Evolutionary conservation across 2,329 filamentous ascomycete species (phyloP).

Genomic region (Fusarium succisae): DNA sequence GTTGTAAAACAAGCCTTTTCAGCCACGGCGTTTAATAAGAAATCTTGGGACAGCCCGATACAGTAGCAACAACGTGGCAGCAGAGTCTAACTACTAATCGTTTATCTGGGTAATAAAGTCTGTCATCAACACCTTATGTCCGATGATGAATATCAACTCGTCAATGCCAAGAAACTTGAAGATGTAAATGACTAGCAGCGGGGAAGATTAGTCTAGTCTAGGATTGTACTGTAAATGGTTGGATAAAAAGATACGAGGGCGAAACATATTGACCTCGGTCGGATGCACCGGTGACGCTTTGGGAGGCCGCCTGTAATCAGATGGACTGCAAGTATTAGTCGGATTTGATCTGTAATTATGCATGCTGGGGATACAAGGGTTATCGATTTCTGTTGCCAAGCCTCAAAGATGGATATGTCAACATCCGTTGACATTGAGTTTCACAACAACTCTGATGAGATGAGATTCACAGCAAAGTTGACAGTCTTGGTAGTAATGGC

Average conservation of each 20-base stretch:
- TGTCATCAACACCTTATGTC: neutral
- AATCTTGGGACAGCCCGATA: neutral
- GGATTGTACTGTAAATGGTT: conserved; percentile 3
- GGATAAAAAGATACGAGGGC: conserved; percentile 13
- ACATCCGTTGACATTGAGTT: conserved; percentile 5
- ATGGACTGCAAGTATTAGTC: neutral
- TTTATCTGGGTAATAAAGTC: neutral
- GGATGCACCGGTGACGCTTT: conserved; percentile 17
- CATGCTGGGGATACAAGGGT: neutral
- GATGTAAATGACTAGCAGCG: conserved; percentile 19
- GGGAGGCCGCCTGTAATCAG: conserved; percentile 3
- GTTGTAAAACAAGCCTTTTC: neutral
- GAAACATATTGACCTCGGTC: conserved; percentile 16
- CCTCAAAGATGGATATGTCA: neutral
- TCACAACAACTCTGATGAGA: conserved; percentile 4
- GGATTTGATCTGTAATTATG: neutral
- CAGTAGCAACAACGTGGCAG: neutral
- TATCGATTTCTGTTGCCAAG: neutral
- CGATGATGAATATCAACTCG: conserved; percentile 4
- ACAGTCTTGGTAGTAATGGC: neutral
- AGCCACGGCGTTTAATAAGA: neutral
- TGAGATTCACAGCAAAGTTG: neutral
- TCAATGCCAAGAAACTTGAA: conserved; percentile 19
- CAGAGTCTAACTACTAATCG: neutral
- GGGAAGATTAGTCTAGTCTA: neutral